Base-by-base conservation (phyloP, 331 rosid species). In the Rosa hybrid region DNA sequence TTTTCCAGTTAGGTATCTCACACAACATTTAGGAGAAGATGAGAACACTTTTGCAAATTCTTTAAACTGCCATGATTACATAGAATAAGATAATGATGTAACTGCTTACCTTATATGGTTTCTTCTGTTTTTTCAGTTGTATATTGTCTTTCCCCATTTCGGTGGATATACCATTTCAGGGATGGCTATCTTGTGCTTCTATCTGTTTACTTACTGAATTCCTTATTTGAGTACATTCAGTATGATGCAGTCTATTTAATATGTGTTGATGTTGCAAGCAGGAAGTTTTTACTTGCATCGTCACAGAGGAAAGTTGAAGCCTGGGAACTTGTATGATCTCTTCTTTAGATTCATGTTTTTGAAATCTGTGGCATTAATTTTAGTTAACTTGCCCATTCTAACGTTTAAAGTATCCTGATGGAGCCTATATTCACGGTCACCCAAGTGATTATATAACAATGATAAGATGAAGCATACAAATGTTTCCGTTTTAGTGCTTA, bases 301-400 rank as follows among this genome's bases (percentile, higher is more conserved):
- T 74, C 77, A 77, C 84, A 78, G 60, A 53, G 77, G 80, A 85
- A 87, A 60, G 46, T 92, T 74, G 97, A 95, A 82, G 96, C 90
- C 46, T 92, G 98, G 97, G 97, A 92, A 87, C 97, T 94, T 62
- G 98, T 94, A 91, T 12, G 89, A 82, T 81, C 77, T 82, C 30
- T 44, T 60, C 69, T 68, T 80, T 45, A 34, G n/a, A 3, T 78
- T 8, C 1, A 57, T 74, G 13, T 10, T 25, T 18, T 44, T 65
- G 4, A 1, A 8, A 41, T 30, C 14, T 16, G 1, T 67, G 71
- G 42, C 12, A 25, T 25, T 25, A 25, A 46, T 38, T 17, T 56
- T 69, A 11, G 45, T 45, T 23, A 39, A 57, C 49, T 54, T n/a
- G 41, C 57, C 2, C 17, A 0, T 10, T 8, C 5, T 42, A 1